Evolutionary conservation across 352 stramenopile genomes (phyloP).

Genomic region (Aphanomyces euteiches): DNA sequence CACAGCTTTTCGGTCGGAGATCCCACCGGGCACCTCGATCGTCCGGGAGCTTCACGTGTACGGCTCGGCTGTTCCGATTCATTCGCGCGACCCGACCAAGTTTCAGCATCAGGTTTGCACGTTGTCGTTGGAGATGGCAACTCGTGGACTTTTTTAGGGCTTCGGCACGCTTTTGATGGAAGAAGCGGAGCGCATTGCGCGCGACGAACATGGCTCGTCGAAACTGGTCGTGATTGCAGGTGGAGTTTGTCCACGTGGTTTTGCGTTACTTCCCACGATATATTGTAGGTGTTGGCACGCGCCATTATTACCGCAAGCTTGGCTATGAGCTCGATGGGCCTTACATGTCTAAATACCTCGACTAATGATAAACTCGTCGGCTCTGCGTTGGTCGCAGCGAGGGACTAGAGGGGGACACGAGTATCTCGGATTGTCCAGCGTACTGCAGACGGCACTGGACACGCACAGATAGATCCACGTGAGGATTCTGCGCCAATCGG

Average conservation of each 20-base stretch:
- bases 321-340: slow-evolving; percentile 95
- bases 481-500: slow-evolving; percentile 6
- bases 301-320: slow-evolving; percentile 97
- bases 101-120: slow-evolving; percentile 90
- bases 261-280: no score
- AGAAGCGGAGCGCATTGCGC: slow-evolving; percentile 94
- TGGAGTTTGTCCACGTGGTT: not conserved
- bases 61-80: slow-evolving; percentile 93
- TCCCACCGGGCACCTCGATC: slow-evolving; percentile 59
- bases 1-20: slow-evolving; percentile 80
- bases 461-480: not conserved
- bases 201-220: slow-evolving; percentile 91
- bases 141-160: slow-evolving; percentile 39
- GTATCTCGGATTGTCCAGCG: no score
- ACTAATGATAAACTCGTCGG: not conserved
- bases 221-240: slow-evolving; percentile 96
- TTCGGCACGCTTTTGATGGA: slow-evolving; percentile 97
- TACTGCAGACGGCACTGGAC: no score
- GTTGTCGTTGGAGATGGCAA: not conserved
- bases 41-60: slow-evolving; percentile 95
- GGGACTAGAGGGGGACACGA: no score
- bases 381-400: not conserved
- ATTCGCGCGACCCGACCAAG: slow-evolving; percentile 91
- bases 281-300: slow-evolving; percentile 86
- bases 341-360: slow-evolving; percentile 94